phyloP scores from a whole-genome alignment of 345 rosid genomes.

The Corymbia maculata region DNA sequence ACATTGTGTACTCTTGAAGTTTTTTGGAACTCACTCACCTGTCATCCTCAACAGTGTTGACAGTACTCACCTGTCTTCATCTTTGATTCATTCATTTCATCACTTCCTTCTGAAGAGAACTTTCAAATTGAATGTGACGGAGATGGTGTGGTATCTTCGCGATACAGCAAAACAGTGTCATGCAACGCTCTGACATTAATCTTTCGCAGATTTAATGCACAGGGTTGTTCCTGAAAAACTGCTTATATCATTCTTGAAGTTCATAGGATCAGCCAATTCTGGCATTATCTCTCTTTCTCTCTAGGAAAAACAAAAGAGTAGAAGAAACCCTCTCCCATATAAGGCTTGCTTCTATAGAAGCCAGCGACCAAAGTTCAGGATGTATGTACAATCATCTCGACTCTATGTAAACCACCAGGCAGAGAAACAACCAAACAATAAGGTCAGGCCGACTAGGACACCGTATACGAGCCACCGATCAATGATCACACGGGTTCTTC shows the following conservation, averaged over 20 bases:
- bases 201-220: not conserved
- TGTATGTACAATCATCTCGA: not conserved
- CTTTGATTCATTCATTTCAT: not conserved
- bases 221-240: not conserved
- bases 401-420: not conserved
- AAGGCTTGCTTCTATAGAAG: not conserved
- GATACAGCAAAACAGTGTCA: not conserved
- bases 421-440: not conserved
- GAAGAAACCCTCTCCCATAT: not conserved
- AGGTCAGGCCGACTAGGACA: not conserved
- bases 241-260: not conserved
- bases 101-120: not conserved
- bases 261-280: not conserved
- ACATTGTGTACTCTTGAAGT: not conserved
- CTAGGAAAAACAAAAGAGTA: not conserved
- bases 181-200: not conserved
- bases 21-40: not conserved
- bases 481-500: not conserved
- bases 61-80: not conserved
- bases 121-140: not conserved
- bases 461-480: not conserved
- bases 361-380: not conserved
- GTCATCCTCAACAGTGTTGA: not conserved
- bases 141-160: not conserved
- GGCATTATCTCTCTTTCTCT: not conserved